A percentile compares a stretch with the other conserved stretches of the same genome.
Evolutionary conservation across 371 early-diverging fungal genomes (phyloP).

Genomic region (Mucor indicus): DNA sequence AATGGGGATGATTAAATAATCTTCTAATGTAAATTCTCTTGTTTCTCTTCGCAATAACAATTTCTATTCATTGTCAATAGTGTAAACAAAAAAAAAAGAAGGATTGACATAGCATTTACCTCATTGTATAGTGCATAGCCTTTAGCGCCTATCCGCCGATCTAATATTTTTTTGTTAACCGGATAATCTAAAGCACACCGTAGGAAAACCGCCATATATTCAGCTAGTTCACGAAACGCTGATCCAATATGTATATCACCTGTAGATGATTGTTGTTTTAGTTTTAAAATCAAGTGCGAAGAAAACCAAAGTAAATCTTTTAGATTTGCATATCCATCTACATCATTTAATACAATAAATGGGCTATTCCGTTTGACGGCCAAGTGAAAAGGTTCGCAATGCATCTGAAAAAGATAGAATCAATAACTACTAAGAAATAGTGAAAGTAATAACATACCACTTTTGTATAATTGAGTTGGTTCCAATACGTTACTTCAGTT

Average conservation of each 20-base stretch:
- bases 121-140: conserved; percentile 23
- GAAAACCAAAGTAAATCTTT: background rate
- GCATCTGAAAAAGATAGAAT: too few species aligned
- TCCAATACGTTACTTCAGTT: conserved; percentile 42
- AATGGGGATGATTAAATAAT: conserved; percentile 42
- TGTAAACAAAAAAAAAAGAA: background rate
- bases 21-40: conserved; percentile 28
- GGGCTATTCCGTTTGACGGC: too few species aligned
- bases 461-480: conserved; percentile 37
- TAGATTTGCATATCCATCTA: background rate
- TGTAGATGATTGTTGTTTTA: too few species aligned
- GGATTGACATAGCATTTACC: conserved; percentile 4
- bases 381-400: too few species aligned
- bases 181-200: conserved; percentile 39
- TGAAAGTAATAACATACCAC: too few species aligned
- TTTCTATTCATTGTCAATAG: conserved; percentile 9
- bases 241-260: too few species aligned
- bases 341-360: too few species aligned
- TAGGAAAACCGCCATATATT: conserved; percentile 27
- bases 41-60: conserved; percentile 32
- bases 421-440: too few species aligned
- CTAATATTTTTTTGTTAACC: conserved; percentile 21
- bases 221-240: too few species aligned
- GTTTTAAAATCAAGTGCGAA: too few species aligned
- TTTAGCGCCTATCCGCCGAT: conserved; percentile 12